phyloP scores from a whole-genome alignment of 148 eudicot species.

The Vaccinium darrowii region DNA sequence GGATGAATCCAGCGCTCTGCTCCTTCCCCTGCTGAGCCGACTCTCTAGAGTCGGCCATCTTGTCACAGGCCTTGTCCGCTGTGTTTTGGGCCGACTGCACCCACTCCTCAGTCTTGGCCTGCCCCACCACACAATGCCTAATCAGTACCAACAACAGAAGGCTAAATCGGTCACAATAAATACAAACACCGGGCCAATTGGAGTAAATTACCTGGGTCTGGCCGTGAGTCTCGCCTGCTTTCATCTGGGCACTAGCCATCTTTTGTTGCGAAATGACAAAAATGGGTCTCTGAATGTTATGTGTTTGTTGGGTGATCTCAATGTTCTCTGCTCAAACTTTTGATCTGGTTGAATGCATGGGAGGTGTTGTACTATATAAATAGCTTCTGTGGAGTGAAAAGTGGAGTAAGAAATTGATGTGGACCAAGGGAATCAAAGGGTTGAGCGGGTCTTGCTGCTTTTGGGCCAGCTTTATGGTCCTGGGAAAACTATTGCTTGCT shows the following conservation, averaged over 20 bases:
- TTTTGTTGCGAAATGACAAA: neutral
- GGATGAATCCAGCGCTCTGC: slow-evolving; percentile 15
- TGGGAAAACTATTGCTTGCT: too few relatives aligned
- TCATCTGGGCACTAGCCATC: slow-evolving; percentile 18
- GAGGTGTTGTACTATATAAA: neutral
- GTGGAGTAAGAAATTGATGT: neutral
- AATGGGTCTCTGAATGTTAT: neutral
- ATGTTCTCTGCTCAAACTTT: neutral
- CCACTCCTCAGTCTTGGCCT: slow-evolving; percentile 25
- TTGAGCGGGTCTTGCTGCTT: neutral
- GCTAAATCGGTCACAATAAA: neutral
- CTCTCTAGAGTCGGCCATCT: slow-evolving; percentile 6
- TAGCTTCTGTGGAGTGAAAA: neutral
- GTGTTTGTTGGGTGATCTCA: neutral
- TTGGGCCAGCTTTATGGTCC: neutral
- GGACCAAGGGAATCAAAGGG: neutral
- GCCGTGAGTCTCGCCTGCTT: slow-evolving; percentile 20
- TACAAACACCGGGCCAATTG: neutral
- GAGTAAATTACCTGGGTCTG: slow-evolving; percentile 16
- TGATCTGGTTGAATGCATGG: neutral
- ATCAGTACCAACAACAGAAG: neutral
- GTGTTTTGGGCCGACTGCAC: slow-evolving; percentile 15
- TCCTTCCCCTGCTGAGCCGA: slow-evolving; percentile 20
- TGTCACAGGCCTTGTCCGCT: slow-evolving; percentile 11
- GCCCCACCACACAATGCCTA: neutral